Evolutionary conservation across 805 yeast species (phyloP).

Genomic region (Candida xiaguanensis): DNA sequence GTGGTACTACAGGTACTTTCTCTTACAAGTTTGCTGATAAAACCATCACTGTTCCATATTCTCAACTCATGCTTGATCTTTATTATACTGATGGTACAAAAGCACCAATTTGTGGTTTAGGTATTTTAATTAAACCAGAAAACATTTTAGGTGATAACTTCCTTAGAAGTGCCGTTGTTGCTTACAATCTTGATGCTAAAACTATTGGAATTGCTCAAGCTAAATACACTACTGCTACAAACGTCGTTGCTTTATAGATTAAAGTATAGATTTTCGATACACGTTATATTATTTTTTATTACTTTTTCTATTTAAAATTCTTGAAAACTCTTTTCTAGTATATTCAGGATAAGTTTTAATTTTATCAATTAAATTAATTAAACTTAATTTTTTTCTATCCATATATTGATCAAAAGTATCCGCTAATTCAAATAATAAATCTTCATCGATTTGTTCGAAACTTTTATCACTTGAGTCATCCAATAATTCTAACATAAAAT

Average conservation of each 20-base stretch:
- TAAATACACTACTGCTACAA: slow-evolving; percentile 18
- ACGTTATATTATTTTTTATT: background rate
- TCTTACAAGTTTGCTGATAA: slow-evolving; percentile 37
- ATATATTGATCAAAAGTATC: slow-evolving; percentile 8
- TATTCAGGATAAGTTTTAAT: slow-evolving; percentile 86
- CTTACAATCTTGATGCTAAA: slow-evolving; percentile 52
- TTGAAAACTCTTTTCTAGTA: slow-evolving; percentile 81
- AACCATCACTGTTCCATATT: slow-evolving; percentile 12
- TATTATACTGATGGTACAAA: slow-evolving; percentile 36
- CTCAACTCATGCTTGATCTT: slow-evolving; percentile 12
- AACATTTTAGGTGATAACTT: slow-evolving; percentile 58
- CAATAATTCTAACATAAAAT: slow-evolving; percentile 34
- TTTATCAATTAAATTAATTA: slow-evolving; percentile 77
- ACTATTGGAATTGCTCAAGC: slow-evolving; percentile 54
- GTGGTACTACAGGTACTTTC: slow-evolving; percentile 19
- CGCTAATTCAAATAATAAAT: slow-evolving; percentile 43
- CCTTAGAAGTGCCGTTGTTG: slow-evolving; percentile 55
- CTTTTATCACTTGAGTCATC: background rate
- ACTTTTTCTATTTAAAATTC: slow-evolving; percentile 7
- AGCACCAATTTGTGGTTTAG: slow-evolving; percentile 20
- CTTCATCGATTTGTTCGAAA: slow-evolving; percentile 51
- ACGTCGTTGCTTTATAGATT: slow-evolving; percentile 6
- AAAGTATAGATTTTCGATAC: slow-evolving; percentile 1
- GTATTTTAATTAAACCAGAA: slow-evolving; percentile 10
- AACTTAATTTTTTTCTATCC: slow-evolving; percentile 7